A percentile compares a stretch with the other conserved stretches of the same genome.
Evolutionary conservation across 257 asterid genomes (phyloP).

Genomic region (Solanum appendiculatum): DNA sequence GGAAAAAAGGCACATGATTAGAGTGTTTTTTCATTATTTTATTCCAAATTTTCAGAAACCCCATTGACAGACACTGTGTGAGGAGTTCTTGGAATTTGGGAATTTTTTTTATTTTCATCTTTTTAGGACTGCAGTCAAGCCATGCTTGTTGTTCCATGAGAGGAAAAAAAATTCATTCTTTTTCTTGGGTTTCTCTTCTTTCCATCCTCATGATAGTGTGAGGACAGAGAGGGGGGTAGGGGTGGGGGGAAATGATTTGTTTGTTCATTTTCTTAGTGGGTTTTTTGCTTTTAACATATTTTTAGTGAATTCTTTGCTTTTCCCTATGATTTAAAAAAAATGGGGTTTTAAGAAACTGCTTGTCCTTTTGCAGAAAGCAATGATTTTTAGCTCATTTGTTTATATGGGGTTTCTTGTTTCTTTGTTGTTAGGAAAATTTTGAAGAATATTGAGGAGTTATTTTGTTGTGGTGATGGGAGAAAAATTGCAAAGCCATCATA

Average conservation of each 20-base stretch:
- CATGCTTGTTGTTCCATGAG: conserved; percentile 57
- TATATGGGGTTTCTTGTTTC: conserved; percentile 6
- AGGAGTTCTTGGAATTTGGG: conserved; percentile 38
- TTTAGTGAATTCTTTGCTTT: conserved; percentile 4
- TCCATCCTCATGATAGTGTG: not conserved
- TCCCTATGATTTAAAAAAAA: conserved; percentile 18
- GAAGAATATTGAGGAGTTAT: not conserved
- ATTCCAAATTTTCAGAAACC: conserved; percentile 8
- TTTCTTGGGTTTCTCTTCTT: conserved; percentile 18
- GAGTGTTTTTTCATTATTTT: conserved; percentile 12
- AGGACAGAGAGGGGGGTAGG: not conserved
- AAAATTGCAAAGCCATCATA: conserved; percentile 50
- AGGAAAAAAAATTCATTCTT: not conserved
- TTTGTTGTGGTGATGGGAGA: conserved; percentile 35
- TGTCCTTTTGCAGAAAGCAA: conserved; percentile 12
- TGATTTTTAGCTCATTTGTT: conserved; percentile 15
- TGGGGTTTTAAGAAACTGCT: conserved; percentile 24
- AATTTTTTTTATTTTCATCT: conserved; percentile 25
- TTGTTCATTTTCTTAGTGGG: conserved; percentile 8
- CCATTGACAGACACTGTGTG: conserved; percentile 11
- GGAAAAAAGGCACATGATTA: conserved; percentile 14
- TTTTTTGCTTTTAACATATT: not conserved
- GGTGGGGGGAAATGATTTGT: conserved; percentile 9
- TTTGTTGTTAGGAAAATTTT: conserved; percentile 2
- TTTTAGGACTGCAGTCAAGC: conserved; percentile 55